phyloP scores from a whole-genome alignment of 2,329 filamentous ascomycete genomes.

The Colletotrichum horii region DNA sequence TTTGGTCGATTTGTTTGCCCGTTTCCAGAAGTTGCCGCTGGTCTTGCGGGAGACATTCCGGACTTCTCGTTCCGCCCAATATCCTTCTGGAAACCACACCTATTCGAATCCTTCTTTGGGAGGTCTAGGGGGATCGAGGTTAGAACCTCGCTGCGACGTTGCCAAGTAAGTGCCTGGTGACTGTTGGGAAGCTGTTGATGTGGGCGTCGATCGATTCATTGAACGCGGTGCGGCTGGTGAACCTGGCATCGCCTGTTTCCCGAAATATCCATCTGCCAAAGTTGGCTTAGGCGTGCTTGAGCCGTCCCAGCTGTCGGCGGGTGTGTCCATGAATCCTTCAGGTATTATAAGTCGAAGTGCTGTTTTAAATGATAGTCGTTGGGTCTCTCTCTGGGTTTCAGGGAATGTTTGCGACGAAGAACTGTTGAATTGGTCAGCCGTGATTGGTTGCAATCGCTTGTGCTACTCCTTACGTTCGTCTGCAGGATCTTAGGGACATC shows the following conservation, averaged over 20 bases:
- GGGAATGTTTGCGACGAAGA: not conserved
- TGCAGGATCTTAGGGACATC: not conserved
- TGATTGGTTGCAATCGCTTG: not conserved
- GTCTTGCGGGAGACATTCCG: conserved; percentile 32
- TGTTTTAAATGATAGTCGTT: conserved; percentile 18
- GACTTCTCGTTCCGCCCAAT: conserved; percentile 65
- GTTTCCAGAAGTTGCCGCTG: conserved; percentile 43
- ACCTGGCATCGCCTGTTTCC: not conserved
- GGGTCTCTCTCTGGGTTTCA: not conserved
- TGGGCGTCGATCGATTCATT: not conserved
- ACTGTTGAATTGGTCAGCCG: not conserved
- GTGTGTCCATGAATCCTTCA: not conserved
- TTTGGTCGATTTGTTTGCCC: conserved; percentile 42
- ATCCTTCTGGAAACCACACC: conserved; percentile 68
- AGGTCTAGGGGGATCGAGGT: conserved; percentile 60
- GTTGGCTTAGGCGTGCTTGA: conserved; percentile 15
- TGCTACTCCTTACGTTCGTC: not conserved
- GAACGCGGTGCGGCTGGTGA: not conserved
- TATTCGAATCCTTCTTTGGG: conserved; percentile 61
- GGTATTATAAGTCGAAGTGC: conserved; percentile 13
- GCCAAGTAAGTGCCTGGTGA: not conserved
- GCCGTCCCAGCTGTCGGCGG: conserved; percentile 19
- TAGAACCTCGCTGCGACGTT: not conserved
- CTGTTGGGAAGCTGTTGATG: not conserved
- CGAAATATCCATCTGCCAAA: conserved; percentile 8